Evolutionary conservation across 2,329 filamentous ascomycete species (phyloP), one percentile per base, ranked within the genome.

Genomic region (Penicillium verrucosum): DNA sequence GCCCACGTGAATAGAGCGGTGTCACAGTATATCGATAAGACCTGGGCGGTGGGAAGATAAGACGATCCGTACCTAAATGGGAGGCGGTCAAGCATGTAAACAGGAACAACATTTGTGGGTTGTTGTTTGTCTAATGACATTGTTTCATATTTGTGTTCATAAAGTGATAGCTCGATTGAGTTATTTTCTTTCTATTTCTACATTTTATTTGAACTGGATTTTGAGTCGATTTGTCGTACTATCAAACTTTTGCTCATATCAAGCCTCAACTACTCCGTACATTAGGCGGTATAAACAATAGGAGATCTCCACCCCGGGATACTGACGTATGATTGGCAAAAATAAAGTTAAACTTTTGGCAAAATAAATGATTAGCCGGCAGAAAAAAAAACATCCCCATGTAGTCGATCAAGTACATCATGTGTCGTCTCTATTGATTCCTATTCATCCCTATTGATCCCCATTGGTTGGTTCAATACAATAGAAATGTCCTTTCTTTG

Each of bases 301-400:
- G 50, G 18, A n/a, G 11, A 10, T 2, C 5, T 5, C 1, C 21
- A 2, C 0, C 2, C 6, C 21, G 4, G 14, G 3, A 0, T 0
- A 0, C 14, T 36, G 16, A 44, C 6, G 11, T 23, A 29, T 41
- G 2, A 52, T 52, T 45, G 34, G 54, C 12, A 2, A 9, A 10
- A 6, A 32, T 23, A 30, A 37, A 51, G 12, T 21, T 8, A 9
- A 16, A 21, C 6, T 1, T 44, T 14, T 29, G 40, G 49, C 38
- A 34, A 36, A 51, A 45, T 34, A 41, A 29, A 30, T 23, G 1
- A 30, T 46, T n/a, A 12, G 12, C 27, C 21, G 48, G 54, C 54
- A 56, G 48, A 52, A 51, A 34, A 44, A 21, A 56, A 37, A 46
- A 45, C 36, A 38, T 43, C 7, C 16, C 16, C 14, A 38, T 10